Base-by-base conservation (phyloP, 208 protist genomes). In the Acanthamoeba rhysodes region DNA sequence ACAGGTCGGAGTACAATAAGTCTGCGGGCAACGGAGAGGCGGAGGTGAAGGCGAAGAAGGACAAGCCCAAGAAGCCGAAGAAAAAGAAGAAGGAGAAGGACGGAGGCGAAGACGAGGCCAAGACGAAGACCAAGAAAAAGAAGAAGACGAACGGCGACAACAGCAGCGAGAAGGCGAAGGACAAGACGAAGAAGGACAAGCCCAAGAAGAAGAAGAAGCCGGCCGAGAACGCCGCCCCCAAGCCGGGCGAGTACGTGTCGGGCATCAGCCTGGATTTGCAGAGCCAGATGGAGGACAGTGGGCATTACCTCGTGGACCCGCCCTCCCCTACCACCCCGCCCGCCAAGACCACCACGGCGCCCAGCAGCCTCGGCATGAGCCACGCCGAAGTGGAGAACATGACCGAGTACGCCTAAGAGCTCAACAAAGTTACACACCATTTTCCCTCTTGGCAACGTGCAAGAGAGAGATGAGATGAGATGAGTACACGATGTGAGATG, bases 71-170 rank as follows among this genome's bases (percentile, higher is more conserved):
- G 18, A 57, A 55, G 53, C 16, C 64, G 53, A 88, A 88, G 45
- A 62, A 57, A 34, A 88, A 88, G 80, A 88, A 88, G 53, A 53
- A 88, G 32, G n/a, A 88, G 53, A 88, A 62, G 53, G n/a, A 88
- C 20, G 20, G 22, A 20, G n/a, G 32, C 27, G 27, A 16, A 14
- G 68, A 76, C 29, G 68, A 32, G 29, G 68, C 45, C 45, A 48
- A 48, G 45, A 48, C 45, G 45, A 48, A 48, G 45, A 48, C 45
- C 45, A 48, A 70, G 24, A 70, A 70, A 9, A 70, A 70, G 24
- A 74, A 74, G 66, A 74, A 74, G 66, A 74, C 5, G 10, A 29
- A 74, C n/a, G 32, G 32, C 24, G 32, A 74, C n/a, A 14, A 74
- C 18, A 74, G 12, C n/a, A 37, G 12, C 22, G 24, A 20, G 32